Percentiles rank a stretch among this genome's conserved stretches.
phyloP scores from a whole-genome alignment of 2,329 filamentous ascomycete genomes.

The Clarireedia hainanense region DNA sequence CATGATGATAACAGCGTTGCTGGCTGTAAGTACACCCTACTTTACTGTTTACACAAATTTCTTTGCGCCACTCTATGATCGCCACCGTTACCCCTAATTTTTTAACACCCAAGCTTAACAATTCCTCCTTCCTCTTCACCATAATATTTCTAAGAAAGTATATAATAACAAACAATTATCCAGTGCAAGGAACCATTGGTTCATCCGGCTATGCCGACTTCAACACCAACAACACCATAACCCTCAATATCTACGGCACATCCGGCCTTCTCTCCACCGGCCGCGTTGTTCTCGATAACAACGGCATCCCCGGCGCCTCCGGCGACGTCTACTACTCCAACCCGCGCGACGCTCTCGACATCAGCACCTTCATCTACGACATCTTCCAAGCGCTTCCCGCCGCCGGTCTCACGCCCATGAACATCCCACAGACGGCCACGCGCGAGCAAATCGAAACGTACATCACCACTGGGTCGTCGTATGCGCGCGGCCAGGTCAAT shows the following conservation, averaged over 20 bases:
- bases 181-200: conserved; percentile 45
- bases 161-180: too few species aligned
- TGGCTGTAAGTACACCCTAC: conserved; percentile 19
- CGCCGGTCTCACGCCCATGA: conserved; percentile 38
- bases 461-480: conserved; percentile 40
- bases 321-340: conserved; percentile 40
- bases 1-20: conserved; percentile 35
- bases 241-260: conserved; percentile 49
- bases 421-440: conserved; percentile 38
- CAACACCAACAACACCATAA: conserved; percentile 39
- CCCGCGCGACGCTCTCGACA: conserved; percentile 38
- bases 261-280: conserved; percentile 44
- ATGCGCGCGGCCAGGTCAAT: conserved; percentile 42
- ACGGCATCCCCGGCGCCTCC: conserved; percentile 36
- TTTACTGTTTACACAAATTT: too few species aligned
- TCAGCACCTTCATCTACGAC: conserved; percentile 42
- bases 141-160: too few species aligned
- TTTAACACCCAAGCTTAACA: too few species aligned
- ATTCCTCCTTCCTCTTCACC: too few species aligned
- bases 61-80: too few species aligned
- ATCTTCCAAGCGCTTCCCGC: conserved; percentile 40
- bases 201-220: conserved; percentile 37
- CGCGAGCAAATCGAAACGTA: conserved; percentile 41
- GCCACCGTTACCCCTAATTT: too few species aligned
- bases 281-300: conserved; percentile 37